A percentile compares a stretch with the other conserved stretches of the same genome.
These are phyloP conservation scores for Akanthomyces lecanii DNA, from an alignment of 2,329 filamentous ascomycete species.

Conservation along the genomic window DNA sequence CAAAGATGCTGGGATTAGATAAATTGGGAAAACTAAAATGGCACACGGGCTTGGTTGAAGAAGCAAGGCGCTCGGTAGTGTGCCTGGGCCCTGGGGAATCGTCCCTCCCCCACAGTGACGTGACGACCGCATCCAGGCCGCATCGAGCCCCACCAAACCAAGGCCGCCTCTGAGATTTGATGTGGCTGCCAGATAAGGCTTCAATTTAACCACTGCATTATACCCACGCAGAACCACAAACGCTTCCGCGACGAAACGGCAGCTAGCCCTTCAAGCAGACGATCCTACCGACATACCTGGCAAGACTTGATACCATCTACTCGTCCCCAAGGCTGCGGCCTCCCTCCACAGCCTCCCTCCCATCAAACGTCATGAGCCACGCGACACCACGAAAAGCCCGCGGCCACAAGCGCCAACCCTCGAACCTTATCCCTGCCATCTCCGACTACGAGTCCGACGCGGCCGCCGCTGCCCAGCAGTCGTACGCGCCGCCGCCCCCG, in stretches of 20 bases:
- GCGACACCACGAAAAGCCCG: slow-evolving; percentile 36
- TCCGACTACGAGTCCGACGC: slow-evolving; percentile 67
- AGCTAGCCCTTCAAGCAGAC: neutral
- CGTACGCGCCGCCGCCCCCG: slow-evolving; percentile 44
- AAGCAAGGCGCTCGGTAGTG: neutral
- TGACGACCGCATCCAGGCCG: neutral
- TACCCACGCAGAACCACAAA: neutral
- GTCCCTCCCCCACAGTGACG: slow-evolving; percentile 16
- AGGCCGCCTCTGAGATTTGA: neutral
- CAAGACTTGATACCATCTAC: neutral
- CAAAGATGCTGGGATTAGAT: neutral
- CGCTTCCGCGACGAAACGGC: no score
- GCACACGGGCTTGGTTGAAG: neutral
- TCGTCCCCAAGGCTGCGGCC: neutral
- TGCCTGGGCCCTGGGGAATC: neutral
- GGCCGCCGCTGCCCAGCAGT: slow-evolving; percentile 36
- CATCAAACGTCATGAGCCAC: slow-evolving; percentile 37
- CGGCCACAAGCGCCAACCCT: slow-evolving; percentile 39
- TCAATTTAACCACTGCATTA: neutral
- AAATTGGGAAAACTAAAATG: neutral
- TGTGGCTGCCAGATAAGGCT: neutral
- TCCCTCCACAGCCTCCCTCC: neutral
- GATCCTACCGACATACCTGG: no score
- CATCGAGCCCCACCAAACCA: neutral
- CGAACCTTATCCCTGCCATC: slow-evolving; percentile 36